Evolutionary conservation across 83 land plant species (phyloP).

Genomic region (Diphasiastrum complanatum): DNA sequence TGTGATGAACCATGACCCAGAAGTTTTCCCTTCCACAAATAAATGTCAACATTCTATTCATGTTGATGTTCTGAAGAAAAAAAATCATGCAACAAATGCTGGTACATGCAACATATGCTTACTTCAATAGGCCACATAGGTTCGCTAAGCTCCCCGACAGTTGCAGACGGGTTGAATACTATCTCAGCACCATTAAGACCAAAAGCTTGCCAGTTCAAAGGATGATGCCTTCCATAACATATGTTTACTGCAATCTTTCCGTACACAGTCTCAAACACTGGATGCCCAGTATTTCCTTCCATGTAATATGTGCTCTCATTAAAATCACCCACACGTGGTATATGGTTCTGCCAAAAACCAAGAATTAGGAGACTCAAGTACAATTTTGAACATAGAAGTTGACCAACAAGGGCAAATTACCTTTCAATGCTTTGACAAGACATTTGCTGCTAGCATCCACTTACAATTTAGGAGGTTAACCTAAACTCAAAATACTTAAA

Average conservation of each 20-base stretch:
- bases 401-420: too few species aligned
- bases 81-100: neutral
- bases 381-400: too few species aligned
- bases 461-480: too few species aligned
- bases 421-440: too few species aligned
- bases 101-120: slow-evolving; percentile 19
- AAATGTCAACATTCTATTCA: neutral
- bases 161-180: slow-evolving; percentile 97
- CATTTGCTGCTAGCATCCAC: too few species aligned
- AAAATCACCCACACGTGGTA: slow-evolving; percentile 96
- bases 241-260: slow-evolving; percentile 94
- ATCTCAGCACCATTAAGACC: slow-evolving; percentile 98
- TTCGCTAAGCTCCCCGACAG: slow-evolving; percentile 97
- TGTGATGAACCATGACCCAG: too few species aligned
- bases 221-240: slow-evolving; percentile 99
- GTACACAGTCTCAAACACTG: slow-evolving; percentile 88
- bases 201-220: slow-evolving; percentile 95
- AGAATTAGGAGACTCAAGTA: neutral
- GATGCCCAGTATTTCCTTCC: slow-evolving; percentile 99
- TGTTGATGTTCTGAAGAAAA: neutral
- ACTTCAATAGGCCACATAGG: slow-evolving; percentile 99
- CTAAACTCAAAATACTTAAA: too few species aligned
- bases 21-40: neutral
- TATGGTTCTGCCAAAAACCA: slow-evolving; percentile 64
- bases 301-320: slow-evolving; percentile 99